phyloP scores from a whole-genome alignment of 805 yeast genomes.

The Candida fluviatilis region DNA sequence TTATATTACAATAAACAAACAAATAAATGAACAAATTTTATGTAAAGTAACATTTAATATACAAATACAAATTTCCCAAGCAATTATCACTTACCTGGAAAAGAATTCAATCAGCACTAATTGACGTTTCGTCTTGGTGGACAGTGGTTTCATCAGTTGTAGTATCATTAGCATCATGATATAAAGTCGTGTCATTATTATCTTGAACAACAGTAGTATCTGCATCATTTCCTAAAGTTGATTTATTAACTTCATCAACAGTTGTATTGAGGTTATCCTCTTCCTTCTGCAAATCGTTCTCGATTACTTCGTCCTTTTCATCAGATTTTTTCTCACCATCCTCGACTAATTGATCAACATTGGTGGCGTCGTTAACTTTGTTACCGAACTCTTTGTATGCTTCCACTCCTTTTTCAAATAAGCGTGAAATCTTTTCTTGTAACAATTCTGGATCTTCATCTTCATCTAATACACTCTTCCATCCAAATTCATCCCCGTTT shows the following conservation, averaged over 20 bases:
- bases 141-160: conserved; percentile 38
- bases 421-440: conserved; percentile 26
- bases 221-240: conserved; percentile 27
- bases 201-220: conserved; percentile 47
- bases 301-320: conserved; percentile 7
- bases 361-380: conserved; percentile 5
- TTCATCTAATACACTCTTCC: conserved; percentile 45
- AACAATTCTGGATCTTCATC: conserved; percentile 30
- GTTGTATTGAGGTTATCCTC: conserved; percentile 18
- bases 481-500: conserved; percentile 50
- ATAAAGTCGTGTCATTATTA: conserved; percentile 44
- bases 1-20: neutral
- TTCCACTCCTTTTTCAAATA: conserved; percentile 39
- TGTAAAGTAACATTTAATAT: neutral
- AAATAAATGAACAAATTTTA: conserved; percentile 1
- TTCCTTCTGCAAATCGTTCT: conserved; percentile 12
- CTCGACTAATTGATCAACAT: conserved; percentile 7
- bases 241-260: conserved; percentile 8
- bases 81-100: no score
- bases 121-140: conserved; percentile 22
- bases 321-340: conserved; percentile 4
- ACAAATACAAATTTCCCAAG: conserved; percentile 1
- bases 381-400: conserved; percentile 15
- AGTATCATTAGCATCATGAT: conserved; percentile 47
- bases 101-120: conserved; percentile 4